A percentile compares a stretch with the other conserved stretches of the same genome.
Conservation (phyloP, 768 basidiomycete genomes). For the Leccinum imitatum region DNA sequence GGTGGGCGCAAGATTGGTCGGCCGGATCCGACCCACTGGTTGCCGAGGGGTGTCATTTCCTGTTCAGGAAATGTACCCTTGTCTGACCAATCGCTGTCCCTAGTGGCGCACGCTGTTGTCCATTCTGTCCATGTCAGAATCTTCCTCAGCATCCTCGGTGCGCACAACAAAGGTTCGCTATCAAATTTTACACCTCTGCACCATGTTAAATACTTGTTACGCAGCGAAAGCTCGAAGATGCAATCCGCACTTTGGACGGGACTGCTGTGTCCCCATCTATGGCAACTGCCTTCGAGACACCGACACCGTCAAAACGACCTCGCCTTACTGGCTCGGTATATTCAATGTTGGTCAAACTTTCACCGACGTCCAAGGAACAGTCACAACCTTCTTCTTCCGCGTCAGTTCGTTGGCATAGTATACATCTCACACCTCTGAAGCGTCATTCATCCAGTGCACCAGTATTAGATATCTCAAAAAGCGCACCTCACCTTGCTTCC, state of each 20-base stretch:
- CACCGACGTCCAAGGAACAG: conserved; percentile 54
- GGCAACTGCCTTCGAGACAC: conserved; percentile 28
- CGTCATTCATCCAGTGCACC: background rate
- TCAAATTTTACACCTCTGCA: background rate
- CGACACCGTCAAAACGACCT: conserved; percentile 51
- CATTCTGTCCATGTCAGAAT: conserved; percentile 13
- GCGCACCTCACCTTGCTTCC: conserved; percentile 67
- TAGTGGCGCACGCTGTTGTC: background rate
- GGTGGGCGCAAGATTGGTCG: too few relatives aligned
- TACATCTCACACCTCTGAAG: conserved; percentile 6
- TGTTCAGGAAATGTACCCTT: background rate
- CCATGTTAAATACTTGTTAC: background rate
- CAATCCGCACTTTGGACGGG: conserved; percentile 67
- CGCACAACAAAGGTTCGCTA: conserved; percentile 45
- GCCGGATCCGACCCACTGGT: too few relatives aligned
- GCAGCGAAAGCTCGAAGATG: conserved; percentile 82
- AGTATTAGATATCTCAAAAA: conserved; percentile 44
- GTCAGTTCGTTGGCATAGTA: conserved; percentile 12
- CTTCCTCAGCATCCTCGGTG: conserved; percentile 22
- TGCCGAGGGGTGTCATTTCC: background rate
- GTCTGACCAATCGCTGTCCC: background rate
- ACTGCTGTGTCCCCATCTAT: conserved; percentile 47
- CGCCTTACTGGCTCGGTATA: conserved; percentile 62
- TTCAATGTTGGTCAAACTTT: conserved; percentile 77
- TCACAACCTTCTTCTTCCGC: conserved; percentile 30